Evolutionary conservation across 306 rosid species (phyloP).

Genomic region (Casuarina cunninghamiana): DNA sequence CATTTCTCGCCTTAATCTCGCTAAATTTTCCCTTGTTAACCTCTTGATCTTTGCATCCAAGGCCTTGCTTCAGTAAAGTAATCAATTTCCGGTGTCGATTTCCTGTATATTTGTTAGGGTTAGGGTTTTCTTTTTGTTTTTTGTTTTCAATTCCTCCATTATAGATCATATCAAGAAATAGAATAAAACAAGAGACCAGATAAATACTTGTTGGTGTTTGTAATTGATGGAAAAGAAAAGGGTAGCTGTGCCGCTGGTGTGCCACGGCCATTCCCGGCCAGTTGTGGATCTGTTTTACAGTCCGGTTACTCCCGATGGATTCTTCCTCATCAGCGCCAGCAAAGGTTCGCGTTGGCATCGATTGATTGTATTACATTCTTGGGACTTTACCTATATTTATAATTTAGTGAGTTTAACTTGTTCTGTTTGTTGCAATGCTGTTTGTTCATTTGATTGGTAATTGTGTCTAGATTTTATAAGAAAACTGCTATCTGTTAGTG

Average conservation of each 20-base stretch:
- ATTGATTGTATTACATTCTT: background rate
- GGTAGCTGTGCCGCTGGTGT: slow-evolving; percentile 76
- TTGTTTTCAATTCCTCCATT: slow-evolving; percentile 8
- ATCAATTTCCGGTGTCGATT: background rate
- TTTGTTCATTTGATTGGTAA: background rate
- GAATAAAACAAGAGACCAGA: slow-evolving; percentile 3
- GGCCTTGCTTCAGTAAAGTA: background rate
- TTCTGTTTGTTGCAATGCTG: background rate
- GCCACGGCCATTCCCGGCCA: slow-evolving; percentile 95
- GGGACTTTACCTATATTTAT: background rate
- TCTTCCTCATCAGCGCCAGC: slow-evolving; percentile 97
- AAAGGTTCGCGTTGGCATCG: slow-evolving; percentile 52
- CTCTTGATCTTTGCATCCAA: background rate
- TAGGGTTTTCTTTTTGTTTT: slow-evolving; percentile 37
- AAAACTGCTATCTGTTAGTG: background rate
- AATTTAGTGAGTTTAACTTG: background rate
- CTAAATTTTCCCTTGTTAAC: background rate
- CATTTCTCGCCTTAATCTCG: slow-evolving; percentile 29
- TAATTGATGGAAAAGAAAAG: slow-evolving; percentile 77
- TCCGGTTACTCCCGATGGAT: slow-evolving; percentile 87
- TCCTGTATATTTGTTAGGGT: slow-evolving; percentile 23
- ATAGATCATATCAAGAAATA: slow-evolving; percentile 19
- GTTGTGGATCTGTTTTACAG: slow-evolving; percentile 94
- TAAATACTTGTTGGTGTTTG: slow-evolving; percentile 17
- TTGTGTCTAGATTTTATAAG: background rate